Evolutionary conservation across 164 flowering plant species (phyloP), one percentile per base, ranked within the genome.

Genomic region (Nelumbo lutea): DNA sequence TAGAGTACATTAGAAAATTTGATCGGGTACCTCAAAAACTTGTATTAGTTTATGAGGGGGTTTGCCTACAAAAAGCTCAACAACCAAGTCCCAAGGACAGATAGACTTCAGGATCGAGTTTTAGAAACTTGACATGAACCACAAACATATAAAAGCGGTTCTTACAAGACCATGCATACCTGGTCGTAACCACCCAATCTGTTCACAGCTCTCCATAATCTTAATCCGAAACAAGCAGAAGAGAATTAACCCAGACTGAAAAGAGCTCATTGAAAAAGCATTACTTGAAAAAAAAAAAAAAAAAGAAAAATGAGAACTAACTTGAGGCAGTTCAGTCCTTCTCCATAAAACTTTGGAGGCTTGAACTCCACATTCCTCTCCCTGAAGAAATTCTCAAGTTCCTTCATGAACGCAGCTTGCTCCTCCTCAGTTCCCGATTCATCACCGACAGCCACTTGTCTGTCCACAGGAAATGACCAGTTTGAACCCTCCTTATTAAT

Each of bases 181-280:
- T 83, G 83, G 51, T 94, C 98, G 74, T 94, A 91, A 70, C 98
- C 98, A 63, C 98, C 98, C 81, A 94, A 79, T 78, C 81, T 83
- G 65, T 77, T 85, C 61, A 94, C 98, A 51, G 90, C 82, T 81
- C 96, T 86, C 93, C 95, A 94, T 56, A 94, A 80, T 90, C 98
- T 94, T 42, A 59, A 13, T 27, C 68, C 5, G 27, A 62, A 53
- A 51, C 11, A 70, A 70, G 40, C n/a, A 44, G 51, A 38, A 3
- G 57, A 72, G 11, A 62, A 55, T 70, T 62, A 80, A 64, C 43
- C 10, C 44, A 62, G 13, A 66, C 15, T 47, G 27, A 52, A 67
- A 51, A 51, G 27, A 50, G 7, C 43, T 40, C 65, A 53, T 27
- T 3, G 59, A 61, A 58, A 64, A 5, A 27, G 51, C 60, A 10